A percentile compares a stretch with the other conserved stretches of the same genome.
phyloP scores from a whole-genome alignment of 345 rosid genomes.

The Turritis glabra region DNA sequence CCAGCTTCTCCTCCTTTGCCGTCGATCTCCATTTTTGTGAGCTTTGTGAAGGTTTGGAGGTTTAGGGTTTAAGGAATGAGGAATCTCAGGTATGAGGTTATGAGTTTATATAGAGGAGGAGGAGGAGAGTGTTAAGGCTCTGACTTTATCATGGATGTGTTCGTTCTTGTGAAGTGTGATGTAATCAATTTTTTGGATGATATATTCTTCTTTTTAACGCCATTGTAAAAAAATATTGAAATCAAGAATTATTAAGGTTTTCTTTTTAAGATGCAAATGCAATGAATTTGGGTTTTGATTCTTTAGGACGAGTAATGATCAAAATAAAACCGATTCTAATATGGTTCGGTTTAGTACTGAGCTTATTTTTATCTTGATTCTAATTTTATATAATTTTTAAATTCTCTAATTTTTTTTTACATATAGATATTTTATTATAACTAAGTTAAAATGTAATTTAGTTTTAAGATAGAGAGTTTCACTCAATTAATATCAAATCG shows the following conservation, averaged over 20 bases:
- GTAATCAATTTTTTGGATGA: slow-evolving; percentile 1
- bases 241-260: too few relatives aligned
- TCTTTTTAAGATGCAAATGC: too few relatives aligned
- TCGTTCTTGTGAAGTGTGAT: slow-evolving; percentile 6
- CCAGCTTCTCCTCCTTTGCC: slow-evolving; percentile 34
- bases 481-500: too few relatives aligned
- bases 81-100: slow-evolving; percentile 7
- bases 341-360: too few relatives aligned
- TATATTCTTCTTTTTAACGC: neutral
- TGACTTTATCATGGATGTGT: slow-evolving; percentile 23
- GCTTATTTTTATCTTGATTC: too few relatives aligned
- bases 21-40: slow-evolving; percentile 29
- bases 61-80: neutral
- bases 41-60: neutral
- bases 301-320: too few relatives aligned
- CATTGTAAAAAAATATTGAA: too few relatives aligned
- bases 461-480: neutral
- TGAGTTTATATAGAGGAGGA: slow-evolving; percentile 37
- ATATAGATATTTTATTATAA: too few relatives aligned
- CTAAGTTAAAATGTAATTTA: neutral
- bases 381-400: too few relatives aligned
- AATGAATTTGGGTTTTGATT: too few relatives aligned
- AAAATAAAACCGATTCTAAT: too few relatives aligned
- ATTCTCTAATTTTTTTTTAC: too few relatives aligned
- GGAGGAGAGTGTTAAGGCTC: slow-evolving; percentile 16